phyloP scores from a whole-genome alignment of 2,329 filamentous ascomycete species.

The Lizonia empirigonia region DNA sequence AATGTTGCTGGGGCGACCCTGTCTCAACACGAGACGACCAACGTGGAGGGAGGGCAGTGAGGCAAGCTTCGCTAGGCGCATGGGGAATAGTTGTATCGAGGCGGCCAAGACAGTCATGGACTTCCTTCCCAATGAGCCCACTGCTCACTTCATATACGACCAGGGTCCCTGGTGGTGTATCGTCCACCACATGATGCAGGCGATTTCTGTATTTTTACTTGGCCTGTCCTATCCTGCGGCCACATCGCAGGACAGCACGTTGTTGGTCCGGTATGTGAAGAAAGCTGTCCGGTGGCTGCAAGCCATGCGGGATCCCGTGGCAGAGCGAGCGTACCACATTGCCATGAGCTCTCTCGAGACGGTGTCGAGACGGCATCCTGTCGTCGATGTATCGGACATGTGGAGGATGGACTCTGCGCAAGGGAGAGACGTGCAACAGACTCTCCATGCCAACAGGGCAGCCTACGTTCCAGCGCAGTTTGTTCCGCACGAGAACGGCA shows the following conservation, averaged over 20 bases:
- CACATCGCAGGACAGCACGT: constrained; percentile 27
- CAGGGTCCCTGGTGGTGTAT: constrained; percentile 51
- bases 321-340: constrained; percentile 31
- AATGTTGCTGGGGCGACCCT: constrained; percentile 51
- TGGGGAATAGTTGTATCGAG: constrained; percentile 45
- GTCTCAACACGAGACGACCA: constrained; percentile 39
- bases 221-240: constrained; percentile 41
- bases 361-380: constrained; percentile 24
- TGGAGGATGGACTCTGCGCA: constrained; percentile 7
- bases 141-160: constrained; percentile 37
- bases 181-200: constrained; percentile 50
- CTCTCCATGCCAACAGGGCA: background rate
- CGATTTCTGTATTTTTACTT: constrained; percentile 46
- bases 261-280: constrained; percentile 31
- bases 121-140: constrained; percentile 44
- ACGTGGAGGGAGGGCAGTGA: constrained; percentile 21
- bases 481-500: background rate
- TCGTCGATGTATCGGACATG: constrained; percentile 20
- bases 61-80: constrained; percentile 37
- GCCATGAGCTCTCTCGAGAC: constrained; percentile 26
- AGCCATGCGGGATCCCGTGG: constrained; percentile 38
- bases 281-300: constrained; percentile 45
- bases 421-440: background rate
- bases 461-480: constrained; percentile 3
- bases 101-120: constrained; percentile 45